A percentile compares a stretch with the other conserved stretches of the same genome.
phyloP scores from a whole-genome alignment of 116 monocot species.

The Papilionanthe hybrid region DNA sequence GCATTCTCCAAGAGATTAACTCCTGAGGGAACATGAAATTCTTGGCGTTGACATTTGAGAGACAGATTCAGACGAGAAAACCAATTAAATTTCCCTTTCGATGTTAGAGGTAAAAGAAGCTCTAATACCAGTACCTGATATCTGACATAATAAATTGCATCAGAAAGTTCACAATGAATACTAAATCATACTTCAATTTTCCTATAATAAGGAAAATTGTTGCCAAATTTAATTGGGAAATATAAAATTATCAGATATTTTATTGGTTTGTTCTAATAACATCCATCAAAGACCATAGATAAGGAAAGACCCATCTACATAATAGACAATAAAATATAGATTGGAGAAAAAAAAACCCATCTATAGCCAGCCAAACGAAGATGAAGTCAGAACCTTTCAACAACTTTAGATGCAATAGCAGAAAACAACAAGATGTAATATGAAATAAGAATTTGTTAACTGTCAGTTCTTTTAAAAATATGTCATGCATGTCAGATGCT shows the following conservation, averaged over 20 bases:
- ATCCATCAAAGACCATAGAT: background rate
- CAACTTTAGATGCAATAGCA: too few relatives aligned
- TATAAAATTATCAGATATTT: background rate
- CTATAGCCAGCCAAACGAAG: background rate
- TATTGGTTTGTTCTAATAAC: background rate
- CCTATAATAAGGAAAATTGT: background rate
- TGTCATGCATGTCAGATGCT: too few relatives aligned
- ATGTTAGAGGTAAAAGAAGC: constrained; percentile 46
- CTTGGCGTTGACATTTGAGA: constrained; percentile 23
- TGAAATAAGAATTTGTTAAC: too few relatives aligned
- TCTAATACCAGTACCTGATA: constrained; percentile 79
- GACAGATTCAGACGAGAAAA: constrained; percentile 21
- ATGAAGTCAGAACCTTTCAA: too few relatives aligned
- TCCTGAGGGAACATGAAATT: constrained; percentile 72
- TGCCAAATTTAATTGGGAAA: background rate
- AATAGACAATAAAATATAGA: too few relatives aligned
- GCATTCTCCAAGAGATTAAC: constrained; percentile 56
- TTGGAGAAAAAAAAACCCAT: background rate
- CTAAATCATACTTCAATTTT: background rate
- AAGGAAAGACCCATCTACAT: too few relatives aligned
- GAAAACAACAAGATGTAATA: too few relatives aligned
- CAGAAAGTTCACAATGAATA: background rate
- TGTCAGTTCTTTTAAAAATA: too few relatives aligned
- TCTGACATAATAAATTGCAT: constrained; percentile 26
- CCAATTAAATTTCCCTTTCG: constrained; percentile 15